phyloP scores from a whole-genome alignment of 257 asterid species.

The Solanum chiquidenum region DNA sequence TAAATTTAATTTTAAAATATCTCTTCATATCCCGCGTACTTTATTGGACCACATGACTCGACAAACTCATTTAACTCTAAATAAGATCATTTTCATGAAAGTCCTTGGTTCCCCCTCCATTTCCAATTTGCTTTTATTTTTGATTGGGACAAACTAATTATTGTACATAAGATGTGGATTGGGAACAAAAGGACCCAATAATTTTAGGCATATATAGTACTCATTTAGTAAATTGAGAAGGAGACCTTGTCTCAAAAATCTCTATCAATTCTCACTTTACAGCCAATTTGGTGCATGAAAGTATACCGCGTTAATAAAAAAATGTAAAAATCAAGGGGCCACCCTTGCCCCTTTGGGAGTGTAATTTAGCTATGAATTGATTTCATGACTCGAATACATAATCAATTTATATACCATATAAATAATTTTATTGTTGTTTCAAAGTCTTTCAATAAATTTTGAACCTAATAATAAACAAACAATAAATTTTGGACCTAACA shows the following conservation, averaged over 20 bases:
- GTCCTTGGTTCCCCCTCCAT: not conserved
- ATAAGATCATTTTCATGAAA: not conserved
- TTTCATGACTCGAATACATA: no score
- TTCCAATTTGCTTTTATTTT: not conserved
- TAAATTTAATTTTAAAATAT: not conserved
- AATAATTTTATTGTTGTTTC: no score
- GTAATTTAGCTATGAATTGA: not conserved
- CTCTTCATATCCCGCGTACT: not conserved
- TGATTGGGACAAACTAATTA: not conserved
- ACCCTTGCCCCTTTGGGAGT: not conserved
- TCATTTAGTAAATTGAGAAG: not conserved
- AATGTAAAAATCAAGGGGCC: not conserved
- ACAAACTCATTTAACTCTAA: not conserved
- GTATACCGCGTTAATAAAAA: not conserved
- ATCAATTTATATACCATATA: no score
- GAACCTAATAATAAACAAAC: not conserved
- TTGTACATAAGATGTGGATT: not conserved
- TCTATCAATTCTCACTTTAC: not conserved
- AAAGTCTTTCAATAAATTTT: not conserved
- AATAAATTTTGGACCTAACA: not conserved
- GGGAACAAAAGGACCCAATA: not conserved
- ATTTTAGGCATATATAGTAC: not conserved
- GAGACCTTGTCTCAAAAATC: not conserved
- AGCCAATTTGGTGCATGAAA: not conserved
- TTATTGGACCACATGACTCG: not conserved